Evolutionary conservation across 805 yeast species (phyloP).

Genomic region (Candida tibetensis): DNA sequence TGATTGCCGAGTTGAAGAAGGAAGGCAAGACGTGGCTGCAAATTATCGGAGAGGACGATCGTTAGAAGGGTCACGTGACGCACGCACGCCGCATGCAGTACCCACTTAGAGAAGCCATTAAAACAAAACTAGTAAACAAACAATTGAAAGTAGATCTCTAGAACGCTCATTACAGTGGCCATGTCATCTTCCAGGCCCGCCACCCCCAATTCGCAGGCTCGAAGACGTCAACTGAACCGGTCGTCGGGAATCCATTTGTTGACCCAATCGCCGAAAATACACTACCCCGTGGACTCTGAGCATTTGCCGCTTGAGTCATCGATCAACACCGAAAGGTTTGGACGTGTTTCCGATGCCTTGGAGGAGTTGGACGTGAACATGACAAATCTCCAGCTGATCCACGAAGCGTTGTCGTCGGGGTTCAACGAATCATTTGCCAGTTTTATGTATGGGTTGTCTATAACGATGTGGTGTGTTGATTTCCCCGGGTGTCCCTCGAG

Average conservation of each 20-base stretch:
- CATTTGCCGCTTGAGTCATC: constrained; percentile 43
- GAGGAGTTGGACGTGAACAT: constrained; percentile 58
- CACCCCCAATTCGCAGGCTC: constrained; percentile 18
- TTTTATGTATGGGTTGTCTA: constrained; percentile 72
- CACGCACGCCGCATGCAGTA: background rate
- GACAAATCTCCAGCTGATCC: constrained; percentile 54
- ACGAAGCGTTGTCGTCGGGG: constrained; percentile 53
- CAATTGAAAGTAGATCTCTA: too few species aligned
- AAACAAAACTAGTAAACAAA: background rate
- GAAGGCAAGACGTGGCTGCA: constrained; percentile 85
- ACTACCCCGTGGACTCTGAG: constrained; percentile 41
- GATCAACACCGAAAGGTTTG: constrained; percentile 38
- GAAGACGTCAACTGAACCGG: constrained; percentile 21
- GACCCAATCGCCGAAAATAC: constrained; percentile 43
- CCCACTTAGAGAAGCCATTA: too few species aligned
- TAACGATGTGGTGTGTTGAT: constrained; percentile 87
- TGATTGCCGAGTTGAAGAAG: constrained; percentile 49
- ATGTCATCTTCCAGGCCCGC: constrained; percentile 21
- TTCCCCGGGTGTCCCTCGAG: constrained; percentile 47
- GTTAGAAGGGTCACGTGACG: constrained; percentile 16
- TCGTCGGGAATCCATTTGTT: constrained; percentile 22
- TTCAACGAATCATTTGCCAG: constrained; percentile 80
- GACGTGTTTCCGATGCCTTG: constrained; percentile 47
- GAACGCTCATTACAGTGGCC: too few species aligned
- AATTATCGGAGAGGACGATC: constrained; percentile 61